phyloP scores from a whole-genome alignment of 2,329 filamentous ascomycete species.

The Colletotrichum costaricense region DNA sequence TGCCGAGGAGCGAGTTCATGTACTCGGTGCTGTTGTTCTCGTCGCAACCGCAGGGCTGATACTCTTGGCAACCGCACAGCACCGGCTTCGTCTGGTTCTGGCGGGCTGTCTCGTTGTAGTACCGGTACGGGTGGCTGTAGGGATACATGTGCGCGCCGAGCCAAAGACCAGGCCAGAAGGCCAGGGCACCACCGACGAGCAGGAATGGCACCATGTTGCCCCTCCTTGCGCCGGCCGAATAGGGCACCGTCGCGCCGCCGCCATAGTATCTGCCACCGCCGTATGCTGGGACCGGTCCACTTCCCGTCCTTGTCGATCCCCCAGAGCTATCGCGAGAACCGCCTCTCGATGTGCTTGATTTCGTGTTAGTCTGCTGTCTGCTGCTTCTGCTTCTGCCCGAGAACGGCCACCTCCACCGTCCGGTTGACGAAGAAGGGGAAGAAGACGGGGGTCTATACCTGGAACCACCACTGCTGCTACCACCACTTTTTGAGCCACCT shows the following conservation, averaged over 20 bases:
- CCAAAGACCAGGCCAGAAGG: slow-evolving; percentile 75
- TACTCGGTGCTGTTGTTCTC: slow-evolving; percentile 57
- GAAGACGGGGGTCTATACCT: slow-evolving; percentile 11
- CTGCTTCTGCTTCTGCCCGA: background rate
- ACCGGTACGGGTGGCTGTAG: slow-evolving; percentile 68
- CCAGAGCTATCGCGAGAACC: slow-evolving; percentile 49
- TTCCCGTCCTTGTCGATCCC: slow-evolving; percentile 67
- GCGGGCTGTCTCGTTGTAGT: slow-evolving; percentile 57
- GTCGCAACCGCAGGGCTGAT: slow-evolving; percentile 64
- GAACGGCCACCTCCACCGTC: background rate
- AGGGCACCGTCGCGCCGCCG: slow-evolving; percentile 73
- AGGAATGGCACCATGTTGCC: slow-evolving; percentile 59
- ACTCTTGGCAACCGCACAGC: slow-evolving; percentile 68
- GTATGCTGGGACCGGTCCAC: slow-evolving; percentile 66
- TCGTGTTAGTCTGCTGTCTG: background rate
- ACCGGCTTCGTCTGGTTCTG: slow-evolving; percentile 71
- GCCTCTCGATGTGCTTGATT: slow-evolving; percentile 14
- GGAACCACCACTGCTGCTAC: slow-evolving; percentile 34
- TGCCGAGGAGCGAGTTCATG: slow-evolving; percentile 71
- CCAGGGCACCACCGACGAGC: slow-evolving; percentile 59
- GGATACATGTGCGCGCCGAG: slow-evolving; percentile 63
- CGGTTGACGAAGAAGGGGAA: slow-evolving; percentile 4
- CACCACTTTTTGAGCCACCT: slow-evolving; percentile 11
- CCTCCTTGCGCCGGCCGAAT: slow-evolving; percentile 58
- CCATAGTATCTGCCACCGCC: slow-evolving; percentile 75